Conservation (phyloP, 768 basidiomycete species). For the Mycena rosella region DNA sequence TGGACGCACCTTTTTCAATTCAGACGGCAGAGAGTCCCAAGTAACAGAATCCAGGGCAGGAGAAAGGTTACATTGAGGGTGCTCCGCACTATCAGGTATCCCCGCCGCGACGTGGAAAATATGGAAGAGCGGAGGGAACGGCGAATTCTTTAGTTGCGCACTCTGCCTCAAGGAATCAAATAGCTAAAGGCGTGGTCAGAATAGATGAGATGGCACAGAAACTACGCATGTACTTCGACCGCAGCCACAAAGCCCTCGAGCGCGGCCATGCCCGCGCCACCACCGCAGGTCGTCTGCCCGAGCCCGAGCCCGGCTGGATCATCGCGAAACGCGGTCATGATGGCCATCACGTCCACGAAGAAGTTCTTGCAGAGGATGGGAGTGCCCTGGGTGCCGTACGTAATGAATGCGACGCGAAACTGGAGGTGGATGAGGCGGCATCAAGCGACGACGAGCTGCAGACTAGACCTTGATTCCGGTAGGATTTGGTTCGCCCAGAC, state of each 20-base stretch:
- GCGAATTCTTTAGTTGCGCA: constrained; percentile 36
- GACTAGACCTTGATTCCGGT: constrained; percentile 14
- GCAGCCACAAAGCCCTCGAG: constrained; percentile 79
- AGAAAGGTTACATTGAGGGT: constrained; percentile 67
- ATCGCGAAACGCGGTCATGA: constrained; percentile 62
- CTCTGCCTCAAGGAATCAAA: constrained; percentile 55
- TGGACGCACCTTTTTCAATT: constrained; percentile 66
- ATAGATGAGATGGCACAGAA: not conserved
- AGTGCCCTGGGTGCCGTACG: constrained; percentile 72
- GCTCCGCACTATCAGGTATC: constrained; percentile 65
- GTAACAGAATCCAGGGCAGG: constrained; percentile 61
- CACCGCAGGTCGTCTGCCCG: constrained; percentile 65
- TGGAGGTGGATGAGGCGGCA: constrained; percentile 23
- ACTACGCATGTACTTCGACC: constrained; percentile 62
- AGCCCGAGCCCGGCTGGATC: constrained; percentile 64
- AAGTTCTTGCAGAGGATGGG: constrained; percentile 70
- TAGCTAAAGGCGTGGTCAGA: constrained; percentile 43
- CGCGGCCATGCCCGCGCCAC: constrained; percentile 70
- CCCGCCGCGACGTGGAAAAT: constrained; percentile 74
- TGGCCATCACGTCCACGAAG: constrained; percentile 59
- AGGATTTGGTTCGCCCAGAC: constrained; percentile 59
- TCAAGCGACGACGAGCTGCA: not conserved
- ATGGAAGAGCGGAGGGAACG: constrained; percentile 51
- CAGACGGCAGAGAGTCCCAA: constrained; percentile 72
- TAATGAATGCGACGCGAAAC: constrained; percentile 65